Evolutionary conservation across 192 early-diverging fungal genomes (phyloP).

Genomic region (Coemansia sp.): DNA sequence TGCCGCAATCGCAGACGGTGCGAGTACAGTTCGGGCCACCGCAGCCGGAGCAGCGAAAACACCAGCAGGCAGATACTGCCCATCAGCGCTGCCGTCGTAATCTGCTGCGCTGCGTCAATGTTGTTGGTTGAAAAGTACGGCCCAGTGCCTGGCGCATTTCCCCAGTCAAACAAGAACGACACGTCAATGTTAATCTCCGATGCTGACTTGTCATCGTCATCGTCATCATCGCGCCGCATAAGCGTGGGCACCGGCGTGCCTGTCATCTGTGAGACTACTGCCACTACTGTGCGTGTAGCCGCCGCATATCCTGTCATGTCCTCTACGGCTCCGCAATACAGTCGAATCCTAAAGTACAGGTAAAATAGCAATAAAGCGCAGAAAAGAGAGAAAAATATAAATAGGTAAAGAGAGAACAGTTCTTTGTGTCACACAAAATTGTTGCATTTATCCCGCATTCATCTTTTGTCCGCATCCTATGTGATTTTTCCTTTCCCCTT

Average conservation of each 20-base stretch:
- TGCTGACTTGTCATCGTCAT: constrained; percentile 1
- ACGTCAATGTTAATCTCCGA: constrained; percentile 36
- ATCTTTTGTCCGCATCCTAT: no score
- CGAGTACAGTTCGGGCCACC: constrained; percentile 54
- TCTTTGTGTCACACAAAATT: no score
- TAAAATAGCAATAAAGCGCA: no score
- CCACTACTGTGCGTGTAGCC: constrained; percentile 1
- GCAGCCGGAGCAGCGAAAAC: constrained; percentile 48
- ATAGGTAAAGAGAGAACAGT: no score
- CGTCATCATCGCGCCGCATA: constrained; percentile 7
- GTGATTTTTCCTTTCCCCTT: no score
- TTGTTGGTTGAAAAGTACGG: constrained; percentile 51
- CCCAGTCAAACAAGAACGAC: constrained; percentile 45
- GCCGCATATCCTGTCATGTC: constrained; percentile 2
- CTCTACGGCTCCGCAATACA: background rate
- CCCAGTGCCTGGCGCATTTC: constrained; percentile 48
- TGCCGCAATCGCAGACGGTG: constrained; percentile 51
- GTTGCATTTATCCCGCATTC: no score
- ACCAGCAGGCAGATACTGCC: constrained; percentile 34
- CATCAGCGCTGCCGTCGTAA: constrained; percentile 45
- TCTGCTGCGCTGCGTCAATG: constrained; percentile 52
- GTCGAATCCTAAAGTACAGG: no score
- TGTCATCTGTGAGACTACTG: background rate
- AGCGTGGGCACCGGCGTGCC: background rate
- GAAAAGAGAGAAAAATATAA: no score